phyloP scores from a whole-genome alignment of 306 rosid genomes.

The Trifolium pratense region DNA sequence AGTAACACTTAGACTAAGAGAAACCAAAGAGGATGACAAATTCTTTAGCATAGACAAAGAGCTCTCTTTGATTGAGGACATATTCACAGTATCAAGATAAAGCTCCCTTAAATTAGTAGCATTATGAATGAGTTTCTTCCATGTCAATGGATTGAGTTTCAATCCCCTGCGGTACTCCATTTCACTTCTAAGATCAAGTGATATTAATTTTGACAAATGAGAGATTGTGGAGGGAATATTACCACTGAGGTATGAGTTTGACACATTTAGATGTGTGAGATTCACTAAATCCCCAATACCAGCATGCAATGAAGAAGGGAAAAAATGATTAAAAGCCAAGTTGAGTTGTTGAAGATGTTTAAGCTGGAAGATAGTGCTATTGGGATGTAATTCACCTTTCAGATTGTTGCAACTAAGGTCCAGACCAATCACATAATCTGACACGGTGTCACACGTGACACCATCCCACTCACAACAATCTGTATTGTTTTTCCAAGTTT shows the following conservation, averaged over 20 bases:
- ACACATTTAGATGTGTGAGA: neutral
- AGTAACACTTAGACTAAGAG: neutral
- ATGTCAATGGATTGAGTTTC: neutral
- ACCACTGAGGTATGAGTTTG: neutral
- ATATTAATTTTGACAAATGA: neutral
- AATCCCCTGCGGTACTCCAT: no score
- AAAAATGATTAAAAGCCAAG: neutral
- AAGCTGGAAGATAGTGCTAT: neutral
- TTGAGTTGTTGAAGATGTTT: neutral
- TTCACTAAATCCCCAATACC: neutral
- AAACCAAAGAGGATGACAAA: neutral
- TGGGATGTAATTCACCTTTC: neutral
- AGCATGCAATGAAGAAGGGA: neutral
- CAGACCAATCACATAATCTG: neutral
- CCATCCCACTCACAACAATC: neutral
- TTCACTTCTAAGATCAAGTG: neutral
- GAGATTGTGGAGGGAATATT: neutral
- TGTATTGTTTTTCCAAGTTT: neutral
- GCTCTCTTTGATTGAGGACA: neutral
- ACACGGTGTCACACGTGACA: neutral
- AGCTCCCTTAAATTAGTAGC: neutral
- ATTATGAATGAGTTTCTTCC: neutral
- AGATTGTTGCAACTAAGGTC: neutral
- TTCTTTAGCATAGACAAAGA: neutral
- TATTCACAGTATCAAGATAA: neutral